Evolutionary conservation across 1,284 basidiomycete species (phyloP), one percentile per base, ranked within the genome.

Genomic region (Marasmius sp.): DNA sequence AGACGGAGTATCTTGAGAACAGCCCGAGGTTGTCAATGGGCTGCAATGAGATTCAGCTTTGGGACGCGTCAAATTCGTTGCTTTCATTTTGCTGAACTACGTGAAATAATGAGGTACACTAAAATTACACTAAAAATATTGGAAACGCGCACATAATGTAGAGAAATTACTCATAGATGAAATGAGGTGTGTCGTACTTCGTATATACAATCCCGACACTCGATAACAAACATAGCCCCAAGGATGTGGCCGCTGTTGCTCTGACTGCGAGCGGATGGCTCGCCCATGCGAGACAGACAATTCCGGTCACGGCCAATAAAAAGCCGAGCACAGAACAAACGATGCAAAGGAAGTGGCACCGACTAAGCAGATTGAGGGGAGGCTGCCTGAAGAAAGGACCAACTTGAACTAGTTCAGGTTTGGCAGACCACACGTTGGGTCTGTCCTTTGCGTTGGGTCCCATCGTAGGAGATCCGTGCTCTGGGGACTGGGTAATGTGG

Each of bases 271-370:
- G 58, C 10, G 83, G 75, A 56, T 84, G 76, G 43, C 71, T 68
- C 7, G 76, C 75, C 85, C 85, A 87, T 2, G 80, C 74, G 62
- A 80, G 85, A 64, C 77, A 78, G 16, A 85, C 9, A 39, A 85
- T 81, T 0, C 85, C 86, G n/a, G 74, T 65, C n/a, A 85, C 70
- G 0, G 79, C 80, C 18, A 87, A 72, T 1, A 77, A 67, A 65
- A 87, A 87, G 8, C 86, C 85, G n/a, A 76, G 55, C n/a, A 76
- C 71, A 11, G 85, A 73, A 16, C 83, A 71, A 61, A 75, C 65
- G 57, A 86, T 77, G 65, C 82, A 85, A 14, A 87, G 71, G 16
- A 74, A 68, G 60, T 87, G 84, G 49, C 77, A 80, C 12, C 80
- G 75, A 57, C 77, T 76, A 43, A 87, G 75, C 12, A 87, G 70